These are phyloP conservation scores for Dioszegia hungarica DNA, from an alignment of 768 basidiomycete species.

Conservation along the genomic window DNA sequence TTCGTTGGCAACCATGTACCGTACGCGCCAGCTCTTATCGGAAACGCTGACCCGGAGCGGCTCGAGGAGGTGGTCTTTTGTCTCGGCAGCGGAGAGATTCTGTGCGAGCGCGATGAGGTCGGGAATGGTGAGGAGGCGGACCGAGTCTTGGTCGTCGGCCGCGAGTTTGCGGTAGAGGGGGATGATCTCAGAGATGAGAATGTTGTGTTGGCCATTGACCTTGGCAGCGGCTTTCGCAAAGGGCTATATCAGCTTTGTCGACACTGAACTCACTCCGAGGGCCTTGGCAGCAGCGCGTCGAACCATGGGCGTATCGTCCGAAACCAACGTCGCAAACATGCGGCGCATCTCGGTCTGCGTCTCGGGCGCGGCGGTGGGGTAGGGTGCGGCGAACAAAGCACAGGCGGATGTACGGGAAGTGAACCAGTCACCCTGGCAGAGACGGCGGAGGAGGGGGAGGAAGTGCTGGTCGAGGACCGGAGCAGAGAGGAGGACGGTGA, in stretches of 20 bases:
- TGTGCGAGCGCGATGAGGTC: slow-evolving; percentile 89
- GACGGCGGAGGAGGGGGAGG: slow-evolving; percentile 81
- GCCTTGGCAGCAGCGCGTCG: slow-evolving; percentile 91
- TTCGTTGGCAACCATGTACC: slow-evolving; percentile 97
- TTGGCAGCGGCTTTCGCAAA: slow-evolving; percentile 68
- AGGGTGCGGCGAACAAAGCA: slow-evolving; percentile 85
- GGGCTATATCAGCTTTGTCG: slow-evolving; percentile 54
- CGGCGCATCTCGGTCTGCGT: slow-evolving; percentile 76
- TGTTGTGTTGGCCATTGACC: slow-evolving; percentile 54
- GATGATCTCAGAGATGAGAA: slow-evolving; percentile 79
- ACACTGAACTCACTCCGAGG: slow-evolving; percentile 69
- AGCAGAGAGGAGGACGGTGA: slow-evolving; percentile 70
- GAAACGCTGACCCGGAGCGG: slow-evolving; percentile 81
- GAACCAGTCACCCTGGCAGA: slow-evolving; percentile 96
- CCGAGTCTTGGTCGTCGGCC: slow-evolving; percentile 95
- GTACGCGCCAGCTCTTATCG: slow-evolving; percentile 97
- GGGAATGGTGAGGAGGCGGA: slow-evolving; percentile 88
- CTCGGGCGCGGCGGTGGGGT: slow-evolving; percentile 52
- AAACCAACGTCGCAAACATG: slow-evolving; percentile 71
- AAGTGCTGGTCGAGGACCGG: slow-evolving; percentile 81
- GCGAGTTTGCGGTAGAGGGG: slow-evolving; percentile 91
- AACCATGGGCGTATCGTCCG: slow-evolving; percentile 98
- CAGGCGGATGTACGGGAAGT: slow-evolving; percentile 94
- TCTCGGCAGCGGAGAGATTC: slow-evolving; percentile 76
- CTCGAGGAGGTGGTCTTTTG: slow-evolving; percentile 80